Conservation (phyloP, 1,284 basidiomycete species). For the Marasmius fiardii region DNA sequence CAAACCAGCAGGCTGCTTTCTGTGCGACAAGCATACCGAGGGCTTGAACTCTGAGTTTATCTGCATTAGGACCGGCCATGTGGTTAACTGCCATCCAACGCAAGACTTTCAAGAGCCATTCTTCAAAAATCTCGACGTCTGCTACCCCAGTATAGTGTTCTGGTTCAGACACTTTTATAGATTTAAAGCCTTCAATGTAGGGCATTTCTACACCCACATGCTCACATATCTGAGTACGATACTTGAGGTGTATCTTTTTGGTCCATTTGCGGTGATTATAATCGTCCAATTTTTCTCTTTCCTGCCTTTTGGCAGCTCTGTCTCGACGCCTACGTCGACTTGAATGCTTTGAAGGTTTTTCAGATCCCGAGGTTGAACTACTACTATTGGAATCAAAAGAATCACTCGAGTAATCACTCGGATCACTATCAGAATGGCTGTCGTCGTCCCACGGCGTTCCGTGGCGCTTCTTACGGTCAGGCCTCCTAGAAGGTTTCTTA, state of each 20-base stretch:
- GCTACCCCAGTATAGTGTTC: background rate
- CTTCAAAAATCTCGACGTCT: conserved; percentile 3
- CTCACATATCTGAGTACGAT: background rate
- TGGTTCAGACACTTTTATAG: background rate
- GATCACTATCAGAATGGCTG: background rate
- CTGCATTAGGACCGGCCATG: background rate
- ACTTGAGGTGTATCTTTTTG: background rate
- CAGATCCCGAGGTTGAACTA: background rate
- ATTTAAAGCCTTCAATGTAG: background rate
- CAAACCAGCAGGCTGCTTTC: conserved; percentile 12
- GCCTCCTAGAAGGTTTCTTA: background rate
- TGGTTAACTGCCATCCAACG: background rate
- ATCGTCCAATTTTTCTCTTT: background rate
- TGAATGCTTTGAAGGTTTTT: background rate
- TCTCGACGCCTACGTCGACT: background rate
- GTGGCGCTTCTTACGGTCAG: background rate
- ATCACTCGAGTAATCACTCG: background rate
- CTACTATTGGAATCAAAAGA: background rate
- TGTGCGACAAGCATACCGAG: conserved; percentile 10
- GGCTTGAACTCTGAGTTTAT: background rate
- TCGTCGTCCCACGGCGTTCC: background rate
- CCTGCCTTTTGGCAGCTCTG: background rate
- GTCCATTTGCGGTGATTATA: background rate
- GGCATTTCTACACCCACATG: background rate
- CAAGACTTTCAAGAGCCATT: background rate